These are phyloP conservation scores for Hygrophorus russula DNA, from an alignment of 768 basidiomycete species.

Conservation along the genomic window DNA sequence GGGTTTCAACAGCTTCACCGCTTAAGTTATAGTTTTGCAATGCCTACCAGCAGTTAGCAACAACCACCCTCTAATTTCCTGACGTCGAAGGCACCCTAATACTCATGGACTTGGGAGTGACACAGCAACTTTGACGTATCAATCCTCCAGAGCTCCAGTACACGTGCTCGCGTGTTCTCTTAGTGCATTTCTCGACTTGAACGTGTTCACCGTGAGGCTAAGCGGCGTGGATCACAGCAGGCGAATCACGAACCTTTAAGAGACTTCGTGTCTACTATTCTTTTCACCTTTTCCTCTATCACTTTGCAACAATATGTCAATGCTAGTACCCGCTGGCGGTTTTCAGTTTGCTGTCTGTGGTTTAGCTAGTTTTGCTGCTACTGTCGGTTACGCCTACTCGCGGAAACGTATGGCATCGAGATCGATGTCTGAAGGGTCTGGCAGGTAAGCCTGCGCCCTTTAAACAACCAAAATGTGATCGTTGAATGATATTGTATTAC, in stretches of 20 bases:
- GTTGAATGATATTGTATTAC: background rate
- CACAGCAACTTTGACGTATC: too few relatives aligned
- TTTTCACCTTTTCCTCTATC: conserved; percentile 1
- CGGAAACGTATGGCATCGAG: conserved; percentile 26
- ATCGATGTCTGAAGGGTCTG: conserved; percentile 16
- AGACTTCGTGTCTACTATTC: background rate
- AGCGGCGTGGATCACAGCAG: conserved; percentile 3
- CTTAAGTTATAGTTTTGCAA: too few relatives aligned
- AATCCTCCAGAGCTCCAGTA: too few relatives aligned
- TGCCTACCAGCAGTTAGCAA: too few relatives aligned
- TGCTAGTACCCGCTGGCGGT: conserved; percentile 29
- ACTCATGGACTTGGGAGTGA: too few relatives aligned
- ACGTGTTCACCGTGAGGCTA: background rate
- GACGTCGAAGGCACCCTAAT: too few relatives aligned
- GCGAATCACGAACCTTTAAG: background rate
- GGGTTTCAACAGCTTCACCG: too few relatives aligned
- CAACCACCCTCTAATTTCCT: too few relatives aligned
- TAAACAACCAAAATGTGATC: conserved; percentile 7
- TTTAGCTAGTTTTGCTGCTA: conserved; percentile 49
- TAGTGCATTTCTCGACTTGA: too few relatives aligned
- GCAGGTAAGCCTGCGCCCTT: background rate
- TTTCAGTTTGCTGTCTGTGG: conserved; percentile 45
- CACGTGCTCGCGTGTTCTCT: too few relatives aligned
- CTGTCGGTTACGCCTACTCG: conserved; percentile 45
- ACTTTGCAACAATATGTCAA: background rate